A percentile compares a stretch with the other conserved stretches of the same genome.
These are phyloP conservation scores for Sporothrix luriei DNA, from an alignment of 2,329 filamentous ascomycete genomes.

Conservation along the genomic window DNA sequence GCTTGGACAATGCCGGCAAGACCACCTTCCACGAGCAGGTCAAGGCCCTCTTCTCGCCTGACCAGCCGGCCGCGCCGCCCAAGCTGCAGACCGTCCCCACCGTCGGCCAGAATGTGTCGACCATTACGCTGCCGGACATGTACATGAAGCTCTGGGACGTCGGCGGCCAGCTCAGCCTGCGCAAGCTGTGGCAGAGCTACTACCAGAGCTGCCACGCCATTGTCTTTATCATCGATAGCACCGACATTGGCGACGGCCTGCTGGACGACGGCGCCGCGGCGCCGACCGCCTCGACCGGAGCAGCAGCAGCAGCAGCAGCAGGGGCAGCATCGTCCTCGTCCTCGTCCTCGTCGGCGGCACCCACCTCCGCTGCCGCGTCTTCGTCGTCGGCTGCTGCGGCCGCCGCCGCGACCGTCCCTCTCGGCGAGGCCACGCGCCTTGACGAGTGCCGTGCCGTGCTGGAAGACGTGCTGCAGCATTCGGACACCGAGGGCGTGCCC, in stretches of 20 bases:
- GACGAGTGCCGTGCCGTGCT: conserved; percentile 89
- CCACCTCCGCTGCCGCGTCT: neutral
- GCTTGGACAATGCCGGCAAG: conserved; percentile 97
- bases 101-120: conserved; percentile 94
- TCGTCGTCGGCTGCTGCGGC: neutral
- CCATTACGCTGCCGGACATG: conserved; percentile 87
- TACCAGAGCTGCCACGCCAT: conserved; percentile 94
- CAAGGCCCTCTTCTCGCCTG: conserved; percentile 78
- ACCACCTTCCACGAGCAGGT: conserved; percentile 97
- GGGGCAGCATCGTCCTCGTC: too few relatives aligned
- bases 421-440: conserved; percentile 59
- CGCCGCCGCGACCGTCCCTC: neutral
- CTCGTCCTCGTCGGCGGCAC: too few relatives aligned
- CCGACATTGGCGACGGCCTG: conserved; percentile 84
- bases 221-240: conserved; percentile 95
- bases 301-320: too few relatives aligned
- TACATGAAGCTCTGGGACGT: conserved; percentile 99
- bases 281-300: neutral
- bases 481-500: conserved; percentile 88
- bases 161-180: conserved; percentile 85
- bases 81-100: conserved; percentile 90
- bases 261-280: conserved; percentile 1
- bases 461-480: conserved; percentile 84
- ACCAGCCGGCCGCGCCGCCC: conserved; percentile 54
- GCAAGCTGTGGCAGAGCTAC: conserved; percentile 93